Evolutionary conservation across 768 basidiomycete species (phyloP).

Genomic region (Lactifluus pinguis): DNA sequence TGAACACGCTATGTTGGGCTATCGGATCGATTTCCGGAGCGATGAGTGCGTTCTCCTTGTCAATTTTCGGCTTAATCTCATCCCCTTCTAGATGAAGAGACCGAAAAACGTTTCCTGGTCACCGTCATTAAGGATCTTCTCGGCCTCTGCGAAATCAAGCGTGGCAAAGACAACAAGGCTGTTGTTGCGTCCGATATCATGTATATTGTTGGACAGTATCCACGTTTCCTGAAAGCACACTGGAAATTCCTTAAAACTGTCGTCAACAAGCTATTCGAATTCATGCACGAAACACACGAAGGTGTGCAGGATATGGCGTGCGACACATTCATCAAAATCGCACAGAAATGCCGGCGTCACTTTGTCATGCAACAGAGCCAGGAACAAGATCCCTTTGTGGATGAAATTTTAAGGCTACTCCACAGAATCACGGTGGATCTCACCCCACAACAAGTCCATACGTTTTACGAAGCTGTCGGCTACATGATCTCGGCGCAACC

Average conservation of each 20-base stretch:
- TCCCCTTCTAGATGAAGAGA: conserved; percentile 74
- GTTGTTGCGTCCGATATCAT: conserved; percentile 94
- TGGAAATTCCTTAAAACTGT: conserved; percentile 99
- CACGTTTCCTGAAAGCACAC: conserved; percentile 97
- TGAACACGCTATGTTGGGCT: conserved; percentile 99
- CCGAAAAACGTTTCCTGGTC: conserved; percentile 97
- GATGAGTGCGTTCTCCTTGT: conserved; percentile 66
- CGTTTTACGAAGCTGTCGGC: conserved; percentile 97
- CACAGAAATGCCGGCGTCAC: conserved; percentile 95
- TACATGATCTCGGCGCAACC: conserved; percentile 99
- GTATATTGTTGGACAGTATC: conserved; percentile 99
- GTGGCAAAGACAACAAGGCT: conserved; percentile 99
- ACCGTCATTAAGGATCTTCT: conserved; percentile 98
- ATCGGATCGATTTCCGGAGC: conserved; percentile 98
- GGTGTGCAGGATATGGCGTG: conserved; percentile 99
- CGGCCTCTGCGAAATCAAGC: conserved; percentile 96
- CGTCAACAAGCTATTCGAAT: conserved; percentile 98
- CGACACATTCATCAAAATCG: conserved; percentile 99
- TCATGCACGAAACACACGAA: conserved; percentile 99
- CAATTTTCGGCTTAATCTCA: background rate
- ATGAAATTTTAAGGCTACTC: conserved; percentile 87
- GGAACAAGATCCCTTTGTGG: conserved; percentile 95
- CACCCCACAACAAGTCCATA: conserved; percentile 93
- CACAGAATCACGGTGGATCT: conserved; percentile 94
- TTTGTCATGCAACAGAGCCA: conserved; percentile 99